Percentiles rank a stretch among this genome's conserved stretches.
phyloP scores from a whole-genome alignment of 495 filamentous ascomycete genomes.

The Talaromyces thailandensis region DNA sequence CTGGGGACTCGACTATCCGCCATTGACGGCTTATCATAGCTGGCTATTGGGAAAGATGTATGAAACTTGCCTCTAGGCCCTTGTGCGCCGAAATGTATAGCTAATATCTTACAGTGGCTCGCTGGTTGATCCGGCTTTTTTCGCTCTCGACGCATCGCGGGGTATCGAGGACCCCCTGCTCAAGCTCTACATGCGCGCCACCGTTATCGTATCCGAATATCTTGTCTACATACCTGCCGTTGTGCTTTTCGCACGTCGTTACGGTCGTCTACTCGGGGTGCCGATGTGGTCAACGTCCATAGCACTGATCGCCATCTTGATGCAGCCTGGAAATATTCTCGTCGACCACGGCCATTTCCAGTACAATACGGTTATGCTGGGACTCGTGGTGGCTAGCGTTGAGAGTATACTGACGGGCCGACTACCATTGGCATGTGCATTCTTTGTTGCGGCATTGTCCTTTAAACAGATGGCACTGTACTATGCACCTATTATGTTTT shows the following conservation, averaged over 20 bases:
- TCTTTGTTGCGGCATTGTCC: slow-evolving; percentile 86
- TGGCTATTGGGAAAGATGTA: slow-evolving; percentile 85
- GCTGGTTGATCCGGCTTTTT: slow-evolving; percentile 74
- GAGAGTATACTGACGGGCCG: slow-evolving; percentile 80
- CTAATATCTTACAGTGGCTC: slow-evolving; percentile 44
- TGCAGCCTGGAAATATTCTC: slow-evolving; percentile 87
- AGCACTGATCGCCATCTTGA: slow-evolving; percentile 78
- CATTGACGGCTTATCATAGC: slow-evolving; percentile 95
- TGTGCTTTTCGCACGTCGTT: slow-evolving; percentile 72
- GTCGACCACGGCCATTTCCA: slow-evolving; percentile 99
- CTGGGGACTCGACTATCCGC: slow-evolving; percentile 97
- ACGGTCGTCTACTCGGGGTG: slow-evolving; percentile 62
- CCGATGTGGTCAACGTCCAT: slow-evolving; percentile 70
- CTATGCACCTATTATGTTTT: slow-evolving; percentile 87
- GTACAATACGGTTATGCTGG: slow-evolving; percentile 98
- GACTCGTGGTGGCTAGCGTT: slow-evolving; percentile 74
- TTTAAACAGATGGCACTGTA: slow-evolving; percentile 99
- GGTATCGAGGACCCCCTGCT: slow-evolving; percentile 67
- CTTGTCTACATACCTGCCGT: slow-evolving; percentile 78
- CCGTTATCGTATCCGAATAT: slow-evolving; percentile 83
- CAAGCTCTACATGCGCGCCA: slow-evolving; percentile 93
- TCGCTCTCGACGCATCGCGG: slow-evolving; percentile 76
- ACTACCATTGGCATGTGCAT: slow-evolving; percentile 78
- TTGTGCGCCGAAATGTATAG: not conserved
- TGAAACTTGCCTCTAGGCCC: slow-evolving; percentile 3